Evolutionary conservation across 495 filamentous ascomycete genomes (phyloP), one percentile per base, ranked within the genome.

Genomic region (Penicillium silybi): DNA sequence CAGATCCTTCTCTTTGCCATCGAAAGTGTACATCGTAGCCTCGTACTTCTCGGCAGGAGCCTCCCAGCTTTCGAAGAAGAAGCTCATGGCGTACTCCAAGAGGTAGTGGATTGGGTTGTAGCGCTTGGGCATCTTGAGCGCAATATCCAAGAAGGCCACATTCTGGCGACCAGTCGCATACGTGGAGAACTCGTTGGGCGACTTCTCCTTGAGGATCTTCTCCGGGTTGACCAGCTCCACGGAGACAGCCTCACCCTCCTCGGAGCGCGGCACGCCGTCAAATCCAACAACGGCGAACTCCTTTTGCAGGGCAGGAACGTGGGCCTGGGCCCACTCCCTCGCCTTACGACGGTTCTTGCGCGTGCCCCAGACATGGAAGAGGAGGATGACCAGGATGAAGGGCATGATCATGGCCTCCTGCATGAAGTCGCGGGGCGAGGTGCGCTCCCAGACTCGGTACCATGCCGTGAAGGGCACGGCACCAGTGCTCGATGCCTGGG

Each of bases 91-190:
- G 10, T 66, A 68, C 64, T 98, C 93, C 56, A 81, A 77, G 34
- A 86, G 59, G 64, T 84, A 82, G 44, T 78, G 80, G 42, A 93
- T 58, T 0, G 93, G 95, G 75, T 96, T 97, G 74, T 89, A 95
- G 46, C 92, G 84, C 80, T 93, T 96, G 58, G 83, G 73, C 42
- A 98, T 78, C 42, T 82, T 86, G 59, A 98, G 69, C 64, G 87
- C 85, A 54, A 95, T 72, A 58, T 97, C 90, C 58, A 92, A 70
- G 65, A 92, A 97, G 15, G 93, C 92, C 48, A 96, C 80, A 61
- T 97, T 98, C 71, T 91, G 88, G 48, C 93, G 82, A 19, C 93
- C 93, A 43, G 89, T 92, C n/a, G 90, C 92, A 65, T 97, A 98
- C 6, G 89, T 84, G 46, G 81, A 71, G 70, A 85, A 98, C 67